phyloP scores from a whole-genome alignment of 108 stramenopile species.

The Licmophora abbreviata region DNA sequence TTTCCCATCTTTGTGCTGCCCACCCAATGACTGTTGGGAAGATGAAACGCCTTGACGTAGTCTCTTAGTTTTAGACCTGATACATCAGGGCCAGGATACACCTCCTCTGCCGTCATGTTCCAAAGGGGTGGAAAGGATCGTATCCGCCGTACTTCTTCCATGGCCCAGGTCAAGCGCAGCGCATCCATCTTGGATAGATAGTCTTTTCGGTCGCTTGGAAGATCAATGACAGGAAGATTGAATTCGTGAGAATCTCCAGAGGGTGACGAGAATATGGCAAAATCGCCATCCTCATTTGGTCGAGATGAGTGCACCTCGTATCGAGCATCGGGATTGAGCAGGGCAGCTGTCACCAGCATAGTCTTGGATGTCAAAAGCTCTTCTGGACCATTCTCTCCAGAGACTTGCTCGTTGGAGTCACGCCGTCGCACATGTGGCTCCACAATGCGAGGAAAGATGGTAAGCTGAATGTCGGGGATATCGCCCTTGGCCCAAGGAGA shows the following conservation, averaged over 20 bases:
- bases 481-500: constrained; percentile 11
- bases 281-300: too few species aligned
- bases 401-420: too few species aligned
- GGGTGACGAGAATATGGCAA: background rate
- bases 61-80: background rate
- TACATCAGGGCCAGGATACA: constrained; percentile 8
- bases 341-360: constrained; percentile 18
- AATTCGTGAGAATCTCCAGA: background rate
- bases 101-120: constrained; percentile 1
- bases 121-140: constrained; percentile 5
- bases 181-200: constrained; percentile 10
- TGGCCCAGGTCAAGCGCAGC: constrained; percentile 9
- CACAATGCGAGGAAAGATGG: constrained; percentile 12
- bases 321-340: constrained; percentile 16
- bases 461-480: constrained; percentile 14
- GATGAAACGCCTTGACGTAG: constrained; percentile 1
- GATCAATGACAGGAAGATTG: constrained; percentile 6
- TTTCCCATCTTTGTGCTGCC: constrained; percentile 19
- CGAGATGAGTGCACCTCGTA: constrained; percentile 7
- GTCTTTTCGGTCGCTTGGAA: constrained; percentile 1
- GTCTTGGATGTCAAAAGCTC: background rate
- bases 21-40: constrained; percentile 12
- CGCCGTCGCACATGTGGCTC: constrained; percentile 9
- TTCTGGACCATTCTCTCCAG: background rate
- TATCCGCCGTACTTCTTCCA: constrained; percentile 9